Evolutionary conservation across 2,329 filamentous ascomycete genomes (phyloP).

Genomic region (Claviceps cyperi): DNA sequence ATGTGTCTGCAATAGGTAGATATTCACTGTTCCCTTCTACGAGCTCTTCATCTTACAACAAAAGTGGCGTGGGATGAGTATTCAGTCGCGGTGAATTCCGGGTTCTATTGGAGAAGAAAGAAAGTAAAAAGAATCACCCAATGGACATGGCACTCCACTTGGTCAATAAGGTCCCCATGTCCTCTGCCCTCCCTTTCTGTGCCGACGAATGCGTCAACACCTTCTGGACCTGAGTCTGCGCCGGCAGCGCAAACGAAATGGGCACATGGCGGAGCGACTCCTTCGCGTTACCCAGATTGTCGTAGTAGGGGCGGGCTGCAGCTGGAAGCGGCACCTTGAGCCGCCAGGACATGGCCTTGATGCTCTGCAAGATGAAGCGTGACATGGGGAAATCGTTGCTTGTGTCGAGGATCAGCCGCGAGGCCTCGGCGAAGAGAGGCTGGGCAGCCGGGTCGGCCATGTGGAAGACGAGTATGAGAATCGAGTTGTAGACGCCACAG

Average conservation of each 20-base stretch:
- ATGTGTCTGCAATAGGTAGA: too few species aligned
- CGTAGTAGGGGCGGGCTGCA: constrained; percentile 3
- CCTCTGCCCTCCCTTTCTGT: constrained; percentile 1
- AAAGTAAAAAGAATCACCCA: background rate
- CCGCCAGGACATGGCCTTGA: constrained; percentile 8
- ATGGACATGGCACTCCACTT: constrained; percentile 7
- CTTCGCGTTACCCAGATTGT: constrained; percentile 3
- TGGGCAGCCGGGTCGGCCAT: constrained; percentile 4
- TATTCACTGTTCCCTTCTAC: too few species aligned
- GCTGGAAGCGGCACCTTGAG: constrained; percentile 6
- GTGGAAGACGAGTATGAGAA: constrained; percentile 5
- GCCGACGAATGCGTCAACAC: constrained; percentile 1
- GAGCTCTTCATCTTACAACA: too few species aligned
- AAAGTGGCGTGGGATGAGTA: too few species aligned
- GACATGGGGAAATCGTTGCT: constrained; percentile 6
- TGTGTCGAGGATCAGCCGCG: constrained; percentile 4
- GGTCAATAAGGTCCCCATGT: constrained; percentile 4
- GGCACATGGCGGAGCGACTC: constrained; percentile 7
- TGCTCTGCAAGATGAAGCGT: constrained; percentile 7
- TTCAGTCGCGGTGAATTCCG: too few species aligned
- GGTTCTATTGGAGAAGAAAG: background rate
- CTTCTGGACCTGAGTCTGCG: constrained; percentile 4
- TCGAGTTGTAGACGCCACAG: constrained; percentile 7
- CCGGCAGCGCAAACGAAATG: constrained; percentile 8
- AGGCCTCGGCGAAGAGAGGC: constrained; percentile 6